These are phyloP conservation scores for Stromatinia cepivora DNA, from an alignment of 2,329 filamentous ascomycete genomes.

Conservation along the genomic window DNA sequence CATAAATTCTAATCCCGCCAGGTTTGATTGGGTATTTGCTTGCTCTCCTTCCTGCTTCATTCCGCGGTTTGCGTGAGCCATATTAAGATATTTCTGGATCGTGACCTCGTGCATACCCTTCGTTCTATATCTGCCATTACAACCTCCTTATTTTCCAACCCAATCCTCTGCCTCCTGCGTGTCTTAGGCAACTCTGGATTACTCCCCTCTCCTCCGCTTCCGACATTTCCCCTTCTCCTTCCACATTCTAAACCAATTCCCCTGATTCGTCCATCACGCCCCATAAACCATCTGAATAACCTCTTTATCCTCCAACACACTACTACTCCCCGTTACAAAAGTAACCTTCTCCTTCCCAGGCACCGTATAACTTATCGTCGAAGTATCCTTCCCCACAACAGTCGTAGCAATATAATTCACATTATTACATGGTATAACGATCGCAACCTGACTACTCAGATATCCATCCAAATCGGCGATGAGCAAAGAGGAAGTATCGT, in stretches of 20 bases:
- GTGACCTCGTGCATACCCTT: not conserved
- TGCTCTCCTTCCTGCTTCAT: not conserved
- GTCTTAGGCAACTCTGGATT: rapidly evolving
- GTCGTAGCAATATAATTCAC: not conserved
- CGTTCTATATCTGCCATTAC: not conserved
- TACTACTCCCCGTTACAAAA: not conserved
- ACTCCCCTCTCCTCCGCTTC: not conserved
- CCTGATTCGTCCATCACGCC: not conserved
- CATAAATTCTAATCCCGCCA: not conserved
- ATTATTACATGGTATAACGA: not conserved
- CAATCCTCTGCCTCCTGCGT: not conserved
- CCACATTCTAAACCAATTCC: too few relatives aligned
- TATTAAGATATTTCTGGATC: slow-evolving; percentile 5
- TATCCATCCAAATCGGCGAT: not conserved
- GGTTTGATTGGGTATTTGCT: not conserved
- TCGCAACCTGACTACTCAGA: not conserved
- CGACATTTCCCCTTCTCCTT: not conserved
- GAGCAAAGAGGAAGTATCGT: not conserved
- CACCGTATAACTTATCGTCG: not conserved
- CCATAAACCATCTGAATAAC: slow-evolving; percentile 5
- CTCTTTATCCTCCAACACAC: slow-evolving; percentile 8
- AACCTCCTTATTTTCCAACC: not conserved
- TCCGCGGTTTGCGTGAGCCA: not conserved
- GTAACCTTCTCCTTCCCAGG: not conserved
- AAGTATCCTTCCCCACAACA: not conserved